These are phyloP conservation scores for Xylaria scruposa DNA, from an alignment of 495 filamentous ascomycete genomes.

Conservation along the genomic window DNA sequence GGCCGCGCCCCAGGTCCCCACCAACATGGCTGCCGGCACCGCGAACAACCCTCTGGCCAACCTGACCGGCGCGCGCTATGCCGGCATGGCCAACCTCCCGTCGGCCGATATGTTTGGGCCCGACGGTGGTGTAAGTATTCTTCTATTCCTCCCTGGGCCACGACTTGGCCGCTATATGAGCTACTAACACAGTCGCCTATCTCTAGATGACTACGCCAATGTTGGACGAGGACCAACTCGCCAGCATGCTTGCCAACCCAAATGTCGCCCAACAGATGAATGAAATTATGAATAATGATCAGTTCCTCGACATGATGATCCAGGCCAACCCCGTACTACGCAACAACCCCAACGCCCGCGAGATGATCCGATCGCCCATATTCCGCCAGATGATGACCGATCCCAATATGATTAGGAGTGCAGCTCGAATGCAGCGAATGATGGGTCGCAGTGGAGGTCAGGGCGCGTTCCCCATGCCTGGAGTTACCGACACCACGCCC, in stretches of 20 bases:
- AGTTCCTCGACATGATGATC: conserved; percentile 91
- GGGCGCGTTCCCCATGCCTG: conserved; percentile 83
- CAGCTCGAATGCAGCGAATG: conserved; percentile 76
- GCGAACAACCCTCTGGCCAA: conserved; percentile 90
- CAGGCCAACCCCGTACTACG: conserved; percentile 86
- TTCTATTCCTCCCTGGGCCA: neutral
- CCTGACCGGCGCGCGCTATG: conserved; percentile 92
- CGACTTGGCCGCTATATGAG: conserved; percentile 32
- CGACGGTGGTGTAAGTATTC: conserved; percentile 86
- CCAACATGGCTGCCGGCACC: conserved; percentile 90
- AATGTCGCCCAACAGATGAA: conserved; percentile 82
- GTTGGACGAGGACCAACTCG: conserved; percentile 73
- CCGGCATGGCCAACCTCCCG: conserved; percentile 88
- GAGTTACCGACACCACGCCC: conserved; percentile 76
- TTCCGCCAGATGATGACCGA: conserved; percentile 97
- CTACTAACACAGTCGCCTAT: conserved; percentile 29
- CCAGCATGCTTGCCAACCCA: conserved; percentile 86
- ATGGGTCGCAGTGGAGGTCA: conserved; percentile 57
- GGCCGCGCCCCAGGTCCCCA: conserved; percentile 69
- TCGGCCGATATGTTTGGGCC: conserved; percentile 90
- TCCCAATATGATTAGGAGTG: conserved; percentile 79
- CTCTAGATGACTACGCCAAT: conserved; percentile 89
- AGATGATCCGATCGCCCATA: conserved; percentile 83
- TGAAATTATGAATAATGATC: conserved; percentile 92
- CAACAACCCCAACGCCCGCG: conserved; percentile 78